phyloP scores from a whole-genome alignment of 441 rosid genomes.

The Pelargonium cotyledonis region DNA sequence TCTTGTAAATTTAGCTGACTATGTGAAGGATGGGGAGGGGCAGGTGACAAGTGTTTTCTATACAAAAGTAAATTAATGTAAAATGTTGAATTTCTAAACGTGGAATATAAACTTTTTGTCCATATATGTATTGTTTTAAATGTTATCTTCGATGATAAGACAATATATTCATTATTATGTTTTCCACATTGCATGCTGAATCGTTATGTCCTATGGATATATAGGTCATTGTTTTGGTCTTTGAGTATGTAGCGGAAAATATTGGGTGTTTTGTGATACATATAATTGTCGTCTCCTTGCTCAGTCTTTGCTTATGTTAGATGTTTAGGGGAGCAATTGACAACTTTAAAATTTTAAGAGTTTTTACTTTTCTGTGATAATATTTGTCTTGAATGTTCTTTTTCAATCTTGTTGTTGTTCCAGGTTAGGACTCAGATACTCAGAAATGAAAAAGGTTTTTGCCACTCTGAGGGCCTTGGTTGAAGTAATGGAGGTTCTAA shows the following conservation, averaged over 20 bases:
- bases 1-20: conserved; percentile 11
- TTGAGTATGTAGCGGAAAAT: background rate
- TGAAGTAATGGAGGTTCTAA: conserved; percentile 88
- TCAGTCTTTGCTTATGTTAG: background rate
- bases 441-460: conserved; percentile 76
- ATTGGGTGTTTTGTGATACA: conserved; percentile 2
- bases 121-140: background rate
- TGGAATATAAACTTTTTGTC: background rate
- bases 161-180: background rate
- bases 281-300: background rate
- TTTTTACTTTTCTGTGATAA: background rate
- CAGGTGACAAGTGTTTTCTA: conserved; percentile 2
- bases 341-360: background rate
- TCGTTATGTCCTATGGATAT: background rate
- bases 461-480: conserved; percentile 81
- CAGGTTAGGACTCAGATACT: conserved; percentile 36
- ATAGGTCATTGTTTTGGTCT: background rate
- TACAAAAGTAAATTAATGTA: background rate
- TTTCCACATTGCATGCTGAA: background rate
- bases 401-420: conserved; percentile 7
- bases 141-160: background rate
- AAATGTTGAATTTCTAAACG: background rate
- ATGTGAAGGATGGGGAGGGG: background rate
- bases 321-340: background rate
- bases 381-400: background rate